A percentile compares a stretch with the other conserved stretches of the same genome.
Conservation (phyloP, 2,329 filamentous ascomycete genomes). For the Lasiodiplodia theobromae region DNA sequence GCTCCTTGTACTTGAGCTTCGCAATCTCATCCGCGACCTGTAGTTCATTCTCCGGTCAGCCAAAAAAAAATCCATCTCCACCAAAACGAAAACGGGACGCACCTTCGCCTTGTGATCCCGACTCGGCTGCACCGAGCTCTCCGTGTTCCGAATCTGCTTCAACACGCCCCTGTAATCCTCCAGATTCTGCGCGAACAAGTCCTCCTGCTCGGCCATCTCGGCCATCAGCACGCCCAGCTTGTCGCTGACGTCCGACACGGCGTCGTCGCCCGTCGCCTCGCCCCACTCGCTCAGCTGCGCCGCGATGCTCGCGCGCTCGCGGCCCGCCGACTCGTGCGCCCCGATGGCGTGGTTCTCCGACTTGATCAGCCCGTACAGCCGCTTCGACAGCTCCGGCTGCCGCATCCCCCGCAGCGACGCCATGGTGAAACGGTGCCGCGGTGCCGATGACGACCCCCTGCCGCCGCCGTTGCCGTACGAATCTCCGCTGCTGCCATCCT, state of each 20-base stretch:
- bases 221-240: constrained; percentile 92
- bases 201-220: constrained; percentile 94
- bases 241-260: constrained; percentile 88
- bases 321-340: constrained; percentile 83
- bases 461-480: constrained; percentile 35
- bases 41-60: neutral
- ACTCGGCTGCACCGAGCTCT: constrained; percentile 92
- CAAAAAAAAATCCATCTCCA: too few relatives aligned
- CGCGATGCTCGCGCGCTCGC: constrained; percentile 84
- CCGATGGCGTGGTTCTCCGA: constrained; percentile 87
- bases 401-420: constrained; percentile 82
- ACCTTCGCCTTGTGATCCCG: constrained; percentile 82
- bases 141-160: constrained; percentile 94
- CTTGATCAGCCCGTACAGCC: constrained; percentile 92
- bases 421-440: constrained; percentile 81
- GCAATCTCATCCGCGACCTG: constrained; percentile 88
- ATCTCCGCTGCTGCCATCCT: constrained; percentile 41
- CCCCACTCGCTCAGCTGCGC: constrained; percentile 96
- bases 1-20: constrained; percentile 90
- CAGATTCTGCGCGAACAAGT: constrained; percentile 81
- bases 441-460: constrained; percentile 38
- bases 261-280: constrained; percentile 86
- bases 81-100: constrained; percentile 8
- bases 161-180: constrained; percentile 84
- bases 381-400: constrained; percentile 88